phyloP scores from a whole-genome alignment of 78 protist species.

The Anaeramoeba ignava region DNA sequence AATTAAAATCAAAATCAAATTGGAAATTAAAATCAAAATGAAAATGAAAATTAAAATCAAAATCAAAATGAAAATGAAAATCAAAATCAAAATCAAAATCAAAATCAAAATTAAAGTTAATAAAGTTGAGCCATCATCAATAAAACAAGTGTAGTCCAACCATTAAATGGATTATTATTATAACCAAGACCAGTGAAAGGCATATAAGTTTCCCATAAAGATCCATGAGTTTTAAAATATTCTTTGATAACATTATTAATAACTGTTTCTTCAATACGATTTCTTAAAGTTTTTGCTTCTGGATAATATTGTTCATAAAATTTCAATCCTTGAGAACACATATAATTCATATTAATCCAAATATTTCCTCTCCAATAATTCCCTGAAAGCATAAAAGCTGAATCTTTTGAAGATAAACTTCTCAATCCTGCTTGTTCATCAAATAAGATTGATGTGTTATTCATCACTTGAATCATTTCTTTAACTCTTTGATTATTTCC shows the following conservation, averaged over 20 bases:
- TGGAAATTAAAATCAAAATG: no score
- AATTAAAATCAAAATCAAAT: no score
- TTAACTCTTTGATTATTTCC: background rate
- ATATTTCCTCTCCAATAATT: background rate
- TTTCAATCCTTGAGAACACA: background rate
- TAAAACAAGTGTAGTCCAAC: background rate
- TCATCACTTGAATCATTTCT: background rate
- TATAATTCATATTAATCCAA: background rate
- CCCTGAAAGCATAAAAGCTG: background rate
- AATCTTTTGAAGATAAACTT: background rate
- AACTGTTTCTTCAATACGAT: background rate
- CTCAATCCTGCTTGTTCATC: background rate
- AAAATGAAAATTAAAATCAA: no score
- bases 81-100: no score
- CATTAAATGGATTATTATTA: background rate
- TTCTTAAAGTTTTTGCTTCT: background rate
- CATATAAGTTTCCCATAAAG: background rate
- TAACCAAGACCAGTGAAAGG: background rate
- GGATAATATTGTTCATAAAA: background rate
- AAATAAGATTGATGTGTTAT: background rate
- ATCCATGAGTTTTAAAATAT: background rate
- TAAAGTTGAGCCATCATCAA: background rate
- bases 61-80: no score
- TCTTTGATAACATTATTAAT: background rate
- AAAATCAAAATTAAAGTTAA: no score